Evolutionary conservation across 2,329 filamentous ascomycete species (phyloP).

Genomic region (Calonectria pauciramosa): DNA sequence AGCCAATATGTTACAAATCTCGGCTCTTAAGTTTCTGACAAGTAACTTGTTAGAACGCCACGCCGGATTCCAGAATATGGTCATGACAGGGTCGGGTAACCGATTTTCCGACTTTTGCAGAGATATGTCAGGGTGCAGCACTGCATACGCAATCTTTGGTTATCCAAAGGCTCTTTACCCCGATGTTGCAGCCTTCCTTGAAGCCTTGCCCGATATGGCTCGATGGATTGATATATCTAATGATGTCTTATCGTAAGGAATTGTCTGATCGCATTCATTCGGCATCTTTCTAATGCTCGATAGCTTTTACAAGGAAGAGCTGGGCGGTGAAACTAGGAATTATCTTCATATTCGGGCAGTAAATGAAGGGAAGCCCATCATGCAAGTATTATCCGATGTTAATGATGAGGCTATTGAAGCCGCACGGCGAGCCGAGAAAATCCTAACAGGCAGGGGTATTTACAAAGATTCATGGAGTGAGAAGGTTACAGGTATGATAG

Average conservation of each 20-base stretch:
- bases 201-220: slow-evolving; percentile 8
- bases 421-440: slow-evolving; percentile 7
- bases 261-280: no score
- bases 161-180: slow-evolving; percentile 15
- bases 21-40: slow-evolving; percentile 16
- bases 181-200: slow-evolving; percentile 9
- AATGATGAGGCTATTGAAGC: slow-evolving; percentile 12
- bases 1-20: slow-evolving; percentile 17
- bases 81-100: neutral
- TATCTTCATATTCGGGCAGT: slow-evolving; percentile 15
- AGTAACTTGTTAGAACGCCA: slow-evolving; percentile 18
- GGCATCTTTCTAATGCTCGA: neutral
- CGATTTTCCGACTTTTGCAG: slow-evolving; percentile 12
- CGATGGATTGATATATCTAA: neutral
- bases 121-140: slow-evolving; percentile 16
- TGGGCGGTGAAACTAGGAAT: slow-evolving; percentile 11
- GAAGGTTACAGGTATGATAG: slow-evolving; percentile 7
- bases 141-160: slow-evolving; percentile 14
- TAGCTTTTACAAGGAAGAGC: slow-evolving; percentile 24
- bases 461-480: slow-evolving; percentile 17
- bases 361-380: slow-evolving; percentile 1
- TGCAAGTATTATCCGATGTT: slow-evolving; percentile 1
- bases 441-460: slow-evolving; percentile 14
- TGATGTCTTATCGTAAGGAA: neutral
- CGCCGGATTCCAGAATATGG: slow-evolving; percentile 9